Base-by-base conservation (phyloP, 1,284 basidiomycete genomes). In the Agaricales sp. region DNA sequence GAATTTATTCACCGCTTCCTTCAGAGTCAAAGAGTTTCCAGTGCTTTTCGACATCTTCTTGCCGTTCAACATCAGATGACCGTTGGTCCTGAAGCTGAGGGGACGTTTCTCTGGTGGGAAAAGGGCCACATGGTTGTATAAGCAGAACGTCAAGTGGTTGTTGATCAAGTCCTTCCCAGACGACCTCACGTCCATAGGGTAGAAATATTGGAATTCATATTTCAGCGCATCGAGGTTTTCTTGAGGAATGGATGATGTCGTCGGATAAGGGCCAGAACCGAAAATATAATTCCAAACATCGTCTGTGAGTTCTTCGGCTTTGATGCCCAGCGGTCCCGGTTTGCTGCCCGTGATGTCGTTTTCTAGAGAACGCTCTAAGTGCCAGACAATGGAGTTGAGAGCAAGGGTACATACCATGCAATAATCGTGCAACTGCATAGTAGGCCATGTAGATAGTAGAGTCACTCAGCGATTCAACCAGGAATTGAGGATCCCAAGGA, bases 401-500 rank as follows among this genome's bases (percentile, higher is more conserved):
- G 48, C 24, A 41, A 22, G 39, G n/a, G 11, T 3, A 59, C 78
- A 22, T 57, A 87, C 90, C 79, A 59, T 97, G 93, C 52, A 97
- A 71, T 25, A 93, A 70, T 65, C 96, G 84, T 4, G 93, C 81
- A 52, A 99, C 79, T 3, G 96, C 97, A 71, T 99, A 99, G 71
- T 97, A 99, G 25, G 88, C 79, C 94, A 97, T 98, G 73, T 99
- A 99, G 65, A 99, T 88, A 22, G 96, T 99, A 12, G 95, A 98
- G 67, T 99, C 96, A 57, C 89, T 94, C 62, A 99, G 69, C 59
- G 90, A 93, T 68, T 99, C 96, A 47, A 99, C 93, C 59, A 99
- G 76, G 78, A 95, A 98, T 50, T 92, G 83, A 13, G 84, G 88
- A 64, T 99, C 95, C 94, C 95, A 99, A 1, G 96, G 96, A 53